Conservation (phyloP, 1,284 basidiomycete species). For the Athelia psychrophila region DNA sequence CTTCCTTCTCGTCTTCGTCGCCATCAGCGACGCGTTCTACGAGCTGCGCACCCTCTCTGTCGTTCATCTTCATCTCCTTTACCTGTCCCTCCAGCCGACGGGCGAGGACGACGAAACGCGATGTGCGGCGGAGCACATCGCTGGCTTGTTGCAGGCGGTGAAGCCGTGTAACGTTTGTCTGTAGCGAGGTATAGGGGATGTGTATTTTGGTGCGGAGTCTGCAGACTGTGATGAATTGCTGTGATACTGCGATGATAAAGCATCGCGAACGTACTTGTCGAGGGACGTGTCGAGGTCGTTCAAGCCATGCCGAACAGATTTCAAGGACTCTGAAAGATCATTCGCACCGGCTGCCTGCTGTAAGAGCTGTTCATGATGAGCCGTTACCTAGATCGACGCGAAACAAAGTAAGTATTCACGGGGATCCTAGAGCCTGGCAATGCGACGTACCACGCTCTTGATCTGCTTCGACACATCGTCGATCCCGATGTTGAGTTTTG, state of each 20-base stretch:
- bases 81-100: conserved; percentile 82
- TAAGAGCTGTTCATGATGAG: conserved; percentile 74
- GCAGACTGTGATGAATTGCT: conserved; percentile 6
- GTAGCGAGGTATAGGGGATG: conserved; percentile 73
- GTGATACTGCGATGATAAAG: conserved; percentile 14
- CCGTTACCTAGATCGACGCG: conserved; percentile 46
- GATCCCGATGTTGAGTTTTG: conserved; percentile 79
- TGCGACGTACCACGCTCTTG: conserved; percentile 64
- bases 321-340: conserved; percentile 60
- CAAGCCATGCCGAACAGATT: conserved; percentile 60
- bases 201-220: conserved; percentile 85
- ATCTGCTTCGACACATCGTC: conserved; percentile 90
- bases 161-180: conserved; percentile 67
- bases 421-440: conserved; percentile 1
- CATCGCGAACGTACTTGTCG: conserved; percentile 55
- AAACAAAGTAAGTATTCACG: conserved; percentile 2
- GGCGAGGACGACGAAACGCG: conserved; percentile 80
- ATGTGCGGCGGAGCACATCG: conserved; percentile 78
- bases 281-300: conserved; percentile 67
- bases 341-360: conserved; percentile 67
- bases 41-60: conserved; percentile 13
- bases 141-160: conserved; percentile 78
- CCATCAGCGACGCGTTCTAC: conserved; percentile 29
- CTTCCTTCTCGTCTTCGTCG: conserved; percentile 76
- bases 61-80: conserved; percentile 49